Conservation (phyloP, 306 rosid genomes). For the Bauhinia variegata region DNA sequence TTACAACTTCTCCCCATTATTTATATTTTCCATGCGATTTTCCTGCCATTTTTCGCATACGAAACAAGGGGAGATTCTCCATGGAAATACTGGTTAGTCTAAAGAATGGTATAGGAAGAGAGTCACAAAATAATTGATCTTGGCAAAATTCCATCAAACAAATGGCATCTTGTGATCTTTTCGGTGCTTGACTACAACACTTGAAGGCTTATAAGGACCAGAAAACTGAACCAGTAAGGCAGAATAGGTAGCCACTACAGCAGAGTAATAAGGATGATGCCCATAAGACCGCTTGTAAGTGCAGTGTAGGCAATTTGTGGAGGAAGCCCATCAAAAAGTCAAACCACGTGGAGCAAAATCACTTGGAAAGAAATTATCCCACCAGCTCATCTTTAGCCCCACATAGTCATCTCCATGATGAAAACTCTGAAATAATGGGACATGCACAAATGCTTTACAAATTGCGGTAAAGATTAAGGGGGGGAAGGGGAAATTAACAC, state of each 20-base stretch:
- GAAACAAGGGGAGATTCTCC: slow-evolving; percentile 26
- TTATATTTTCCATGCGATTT: slow-evolving; percentile 5
- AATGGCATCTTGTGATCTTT: slow-evolving; percentile 30
- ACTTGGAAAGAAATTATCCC: slow-evolving; percentile 31
- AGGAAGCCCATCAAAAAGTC: slow-evolving; percentile 31
- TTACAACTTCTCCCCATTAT: slow-evolving; percentile 28
- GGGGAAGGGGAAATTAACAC: slow-evolving; percentile 3
- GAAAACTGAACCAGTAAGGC: slow-evolving; percentile 29
- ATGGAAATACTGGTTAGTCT: slow-evolving; percentile 25
- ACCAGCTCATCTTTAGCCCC: slow-evolving; percentile 41
- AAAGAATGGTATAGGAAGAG: slow-evolving; percentile 35
- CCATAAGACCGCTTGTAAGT: slow-evolving; percentile 12
- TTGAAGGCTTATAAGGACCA: slow-evolving; percentile 10
- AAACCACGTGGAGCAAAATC: slow-evolving; percentile 31
- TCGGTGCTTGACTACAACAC: slow-evolving; percentile 30
- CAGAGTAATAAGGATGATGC: slow-evolving; percentile 19
- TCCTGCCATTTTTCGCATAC: too few relatives aligned
- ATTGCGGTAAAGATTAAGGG: slow-evolving; percentile 1
- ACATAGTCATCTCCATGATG: slow-evolving; percentile 32
- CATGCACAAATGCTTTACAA: slow-evolving; percentile 18
- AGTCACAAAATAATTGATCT: slow-evolving; percentile 18
- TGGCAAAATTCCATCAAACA: slow-evolving; percentile 20
- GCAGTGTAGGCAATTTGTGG: slow-evolving; percentile 26
- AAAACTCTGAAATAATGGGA: slow-evolving; percentile 37
- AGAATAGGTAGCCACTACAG: slow-evolving; percentile 21